Evolutionary conservation across 441 rosid species (phyloP).

Genomic region (Populus hybrid): DNA sequence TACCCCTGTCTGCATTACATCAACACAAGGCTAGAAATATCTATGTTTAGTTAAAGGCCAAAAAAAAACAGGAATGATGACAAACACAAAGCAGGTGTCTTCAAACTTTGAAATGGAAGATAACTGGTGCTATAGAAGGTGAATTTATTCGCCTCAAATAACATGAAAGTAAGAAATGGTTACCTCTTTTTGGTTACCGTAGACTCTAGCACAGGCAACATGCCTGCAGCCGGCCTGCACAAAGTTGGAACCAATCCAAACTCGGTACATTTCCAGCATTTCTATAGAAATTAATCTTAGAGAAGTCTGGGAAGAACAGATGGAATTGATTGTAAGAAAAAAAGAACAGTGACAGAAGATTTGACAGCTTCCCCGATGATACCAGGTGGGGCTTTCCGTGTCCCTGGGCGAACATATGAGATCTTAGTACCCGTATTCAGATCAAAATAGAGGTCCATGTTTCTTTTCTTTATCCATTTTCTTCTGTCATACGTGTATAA

Average conservation of each 20-base stretch:
- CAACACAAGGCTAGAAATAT: background rate
- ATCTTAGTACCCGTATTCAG: constrained; percentile 55
- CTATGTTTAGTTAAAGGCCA: background rate
- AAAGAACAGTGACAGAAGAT: constrained; percentile 39
- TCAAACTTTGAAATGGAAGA: background rate
- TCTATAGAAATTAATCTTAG: background rate
- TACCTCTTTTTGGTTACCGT: constrained; percentile 48
- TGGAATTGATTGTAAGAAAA: background rate
- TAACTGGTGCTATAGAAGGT: too few relatives aligned
- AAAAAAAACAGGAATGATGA: background rate
- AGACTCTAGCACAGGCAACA: constrained; percentile 41
- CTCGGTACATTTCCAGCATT: background rate
- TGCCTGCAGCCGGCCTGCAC: constrained; percentile 49
- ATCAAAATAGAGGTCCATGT: constrained; percentile 30
- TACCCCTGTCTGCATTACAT: constrained; percentile 39
- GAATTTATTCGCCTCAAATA: too few relatives aligned
- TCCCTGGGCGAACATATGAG: constrained; percentile 52
- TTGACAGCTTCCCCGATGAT: constrained; percentile 40
- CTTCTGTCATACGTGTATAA: background rate
- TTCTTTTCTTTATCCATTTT: constrained; percentile 23
- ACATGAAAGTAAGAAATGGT: background rate
- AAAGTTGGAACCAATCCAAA: background rate
- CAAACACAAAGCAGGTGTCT: background rate
- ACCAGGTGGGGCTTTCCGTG: constrained; percentile 50
- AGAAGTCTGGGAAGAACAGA: background rate